A percentile compares a stretch with the other conserved stretches of the same genome.
These are phyloP conservation scores for Ceratocystis papillata DNA, from an alignment of 2,329 filamentous ascomycete genomes.

Conservation along the genomic window DNA sequence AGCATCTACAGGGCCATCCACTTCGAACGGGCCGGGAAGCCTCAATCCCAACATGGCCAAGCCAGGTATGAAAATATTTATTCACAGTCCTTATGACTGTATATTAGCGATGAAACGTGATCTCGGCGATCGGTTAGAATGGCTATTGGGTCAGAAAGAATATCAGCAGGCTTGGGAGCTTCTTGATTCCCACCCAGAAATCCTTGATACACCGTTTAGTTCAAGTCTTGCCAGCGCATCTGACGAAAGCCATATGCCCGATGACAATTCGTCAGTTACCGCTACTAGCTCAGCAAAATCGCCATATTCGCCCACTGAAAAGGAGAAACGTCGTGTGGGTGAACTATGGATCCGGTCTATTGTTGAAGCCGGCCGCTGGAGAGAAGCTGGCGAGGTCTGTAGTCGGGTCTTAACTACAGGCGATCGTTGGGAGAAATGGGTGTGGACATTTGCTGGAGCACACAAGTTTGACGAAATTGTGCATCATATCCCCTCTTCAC, in stretches of 20 bases:
- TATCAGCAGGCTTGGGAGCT: slow-evolving; percentile 84
- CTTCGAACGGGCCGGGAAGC: slow-evolving; percentile 30
- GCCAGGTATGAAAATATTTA: slow-evolving; percentile 64
- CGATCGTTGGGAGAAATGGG: slow-evolving; percentile 87
- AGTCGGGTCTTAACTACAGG: slow-evolving; percentile 72
- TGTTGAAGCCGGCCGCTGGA: slow-evolving; percentile 64
- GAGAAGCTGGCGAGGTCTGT: slow-evolving; percentile 64
- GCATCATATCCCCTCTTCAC: slow-evolving; percentile 64
- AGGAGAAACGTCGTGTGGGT: slow-evolving; percentile 81
- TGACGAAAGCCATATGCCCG: slow-evolving; percentile 34
- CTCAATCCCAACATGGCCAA: slow-evolving; percentile 45
- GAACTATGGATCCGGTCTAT: slow-evolving; percentile 89
- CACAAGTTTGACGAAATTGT: slow-evolving; percentile 85
- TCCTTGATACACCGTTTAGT: slow-evolving; percentile 39
- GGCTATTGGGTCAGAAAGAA: slow-evolving; percentile 70
- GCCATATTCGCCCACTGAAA: slow-evolving; percentile 53
- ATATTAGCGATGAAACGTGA: slow-evolving; percentile 85
- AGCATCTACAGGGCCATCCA: slow-evolving; percentile 26
- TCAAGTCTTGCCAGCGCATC: slow-evolving; percentile 44
- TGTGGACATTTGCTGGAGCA: slow-evolving; percentile 79
- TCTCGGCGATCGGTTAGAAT: slow-evolving; percentile 70
- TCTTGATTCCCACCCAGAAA: slow-evolving; percentile 76
- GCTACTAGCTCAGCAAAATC: slow-evolving; percentile 33
- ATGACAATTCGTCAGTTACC: slow-evolving; percentile 41
- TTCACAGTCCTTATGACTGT: slow-evolving; percentile 93